Evolutionary conservation across 345 rosid species (phyloP).

Genomic region (Erucastrum elatum): DNA sequence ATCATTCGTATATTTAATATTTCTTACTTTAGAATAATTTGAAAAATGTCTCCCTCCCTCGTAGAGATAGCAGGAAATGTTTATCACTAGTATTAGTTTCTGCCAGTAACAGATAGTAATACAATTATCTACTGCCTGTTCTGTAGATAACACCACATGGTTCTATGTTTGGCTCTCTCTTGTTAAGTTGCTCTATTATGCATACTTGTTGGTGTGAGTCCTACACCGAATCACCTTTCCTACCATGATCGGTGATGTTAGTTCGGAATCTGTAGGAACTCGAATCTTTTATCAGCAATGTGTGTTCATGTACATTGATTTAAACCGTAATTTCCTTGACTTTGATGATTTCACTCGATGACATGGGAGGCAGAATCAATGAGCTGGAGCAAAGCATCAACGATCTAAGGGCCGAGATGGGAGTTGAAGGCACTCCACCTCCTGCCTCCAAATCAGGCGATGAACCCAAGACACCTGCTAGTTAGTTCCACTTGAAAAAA

Average conservation of each 20-base stretch:
- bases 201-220: background rate
- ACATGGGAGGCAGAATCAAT: conserved; percentile 78
- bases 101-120: background rate
- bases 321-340: conserved; percentile 50
- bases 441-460: conserved; percentile 55
- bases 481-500: conserved; percentile 43
- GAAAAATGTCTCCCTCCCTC: background rate
- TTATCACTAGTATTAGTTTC: background rate
- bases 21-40: background rate
- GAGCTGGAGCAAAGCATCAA: conserved; percentile 86
- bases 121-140: background rate
- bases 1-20: background rate
- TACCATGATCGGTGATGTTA: background rate
- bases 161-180: background rate
- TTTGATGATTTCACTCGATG: conserved; percentile 64
- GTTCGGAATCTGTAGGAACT: background rate
- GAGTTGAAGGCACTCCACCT: conserved; percentile 71
- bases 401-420: conserved; percentile 77
- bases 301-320: background rate
- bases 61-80: background rate
- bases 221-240: background rate
- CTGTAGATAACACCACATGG: background rate
- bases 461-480: conserved; percentile 52
- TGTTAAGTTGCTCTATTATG: background rate
- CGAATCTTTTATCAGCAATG: background rate